phyloP scores from a whole-genome alignment of 1,284 basidiomycete species.

The Taiwanofungus camphoratus region DNA sequence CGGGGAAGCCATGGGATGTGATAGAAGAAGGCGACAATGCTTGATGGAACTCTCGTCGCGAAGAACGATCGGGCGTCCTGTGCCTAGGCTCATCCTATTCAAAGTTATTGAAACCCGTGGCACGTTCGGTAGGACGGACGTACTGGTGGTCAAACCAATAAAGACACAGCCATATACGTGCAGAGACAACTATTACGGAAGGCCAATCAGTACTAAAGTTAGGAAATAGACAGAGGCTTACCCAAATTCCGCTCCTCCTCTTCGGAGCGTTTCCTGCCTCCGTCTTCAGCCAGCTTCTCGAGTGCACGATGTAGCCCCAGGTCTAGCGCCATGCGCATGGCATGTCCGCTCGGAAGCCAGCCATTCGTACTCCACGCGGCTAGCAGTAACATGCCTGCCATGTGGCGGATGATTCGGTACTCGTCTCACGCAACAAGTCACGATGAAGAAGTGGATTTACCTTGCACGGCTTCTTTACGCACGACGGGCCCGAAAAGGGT shows the following conservation, averaged over 20 bases:
- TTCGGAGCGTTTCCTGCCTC: conserved; percentile 58
- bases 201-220: conserved; percentile 4
- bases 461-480: conserved; percentile 91
- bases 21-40: conserved; percentile 75
- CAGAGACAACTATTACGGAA: conserved; percentile 66
- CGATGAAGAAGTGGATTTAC: conserved; percentile 27
- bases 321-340: conserved; percentile 92
- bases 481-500: conserved; percentile 90
- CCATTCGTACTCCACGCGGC: conserved; percentile 93
- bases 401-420: neutral
- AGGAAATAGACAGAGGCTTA: conserved; percentile 26
- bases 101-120: conserved; percentile 6
- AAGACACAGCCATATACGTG: conserved; percentile 89
- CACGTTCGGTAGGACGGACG: conserved; percentile 24
- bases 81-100: conserved; percentile 81
- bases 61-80: conserved; percentile 83
- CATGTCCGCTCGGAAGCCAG: conserved; percentile 89
- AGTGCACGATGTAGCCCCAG: conserved; percentile 86
- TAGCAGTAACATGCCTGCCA: conserved; percentile 75
- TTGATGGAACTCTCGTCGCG: conserved; percentile 84
- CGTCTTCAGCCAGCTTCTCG: conserved; percentile 81
- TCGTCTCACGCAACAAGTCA: conserved; percentile 10
- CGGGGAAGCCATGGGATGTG: conserved; percentile 80
- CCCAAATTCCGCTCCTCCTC: conserved; percentile 86
- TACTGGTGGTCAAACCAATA: conserved; percentile 93